Evolutionary conservation across 148 eudicot genomes (phyloP).

Genomic region (Rhododendron henanense): DNA sequence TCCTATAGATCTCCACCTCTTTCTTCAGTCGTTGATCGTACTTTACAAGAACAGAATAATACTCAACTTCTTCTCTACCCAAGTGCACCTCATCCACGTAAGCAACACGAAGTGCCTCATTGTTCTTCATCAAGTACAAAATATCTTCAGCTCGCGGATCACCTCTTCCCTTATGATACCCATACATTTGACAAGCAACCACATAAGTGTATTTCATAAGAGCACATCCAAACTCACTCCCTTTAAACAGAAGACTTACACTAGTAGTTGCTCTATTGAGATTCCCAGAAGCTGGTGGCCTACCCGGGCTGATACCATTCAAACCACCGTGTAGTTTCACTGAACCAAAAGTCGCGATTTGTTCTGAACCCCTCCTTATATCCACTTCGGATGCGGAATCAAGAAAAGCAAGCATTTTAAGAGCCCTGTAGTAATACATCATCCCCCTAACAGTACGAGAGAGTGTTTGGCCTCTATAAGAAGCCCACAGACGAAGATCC

Average conservation of each 20-base stretch:
- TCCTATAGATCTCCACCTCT: slow-evolving; percentile 84
- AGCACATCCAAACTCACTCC: slow-evolving; percentile 68
- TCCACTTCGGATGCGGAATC: slow-evolving; percentile 91
- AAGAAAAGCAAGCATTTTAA: slow-evolving; percentile 86
- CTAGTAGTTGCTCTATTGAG: slow-evolving; percentile 55
- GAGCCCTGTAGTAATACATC: slow-evolving; percentile 92
- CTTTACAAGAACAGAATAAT: slow-evolving; percentile 87
- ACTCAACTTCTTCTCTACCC: slow-evolving; percentile 57
- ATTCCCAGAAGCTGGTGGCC: slow-evolving; percentile 31
- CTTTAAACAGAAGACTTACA: slow-evolving; percentile 59
- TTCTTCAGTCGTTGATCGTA: slow-evolving; percentile 64
- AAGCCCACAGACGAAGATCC: slow-evolving; percentile 93
- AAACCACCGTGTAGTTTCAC: slow-evolving; percentile 29
- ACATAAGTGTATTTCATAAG: slow-evolving; percentile 91
- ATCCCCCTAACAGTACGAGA: slow-evolving; percentile 96
- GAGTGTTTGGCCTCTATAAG: slow-evolving; percentile 92
- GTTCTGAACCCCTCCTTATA: slow-evolving; percentile 53
- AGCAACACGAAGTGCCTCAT: slow-evolving; percentile 94
- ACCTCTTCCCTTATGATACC: slow-evolving; percentile 61
- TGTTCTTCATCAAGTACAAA: slow-evolving; percentile 67
- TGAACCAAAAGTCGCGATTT: slow-evolving; percentile 46
- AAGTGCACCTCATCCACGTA: slow-evolving; percentile 77
- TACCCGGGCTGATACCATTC: slow-evolving; percentile 27
- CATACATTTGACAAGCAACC: slow-evolving; percentile 83
- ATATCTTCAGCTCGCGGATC: slow-evolving; percentile 90